Evolutionary conservation across 257 asterid species (phyloP), one percentile per base, ranked within the genome.

Genomic region (Lithospermum erythrorhizon): DNA sequence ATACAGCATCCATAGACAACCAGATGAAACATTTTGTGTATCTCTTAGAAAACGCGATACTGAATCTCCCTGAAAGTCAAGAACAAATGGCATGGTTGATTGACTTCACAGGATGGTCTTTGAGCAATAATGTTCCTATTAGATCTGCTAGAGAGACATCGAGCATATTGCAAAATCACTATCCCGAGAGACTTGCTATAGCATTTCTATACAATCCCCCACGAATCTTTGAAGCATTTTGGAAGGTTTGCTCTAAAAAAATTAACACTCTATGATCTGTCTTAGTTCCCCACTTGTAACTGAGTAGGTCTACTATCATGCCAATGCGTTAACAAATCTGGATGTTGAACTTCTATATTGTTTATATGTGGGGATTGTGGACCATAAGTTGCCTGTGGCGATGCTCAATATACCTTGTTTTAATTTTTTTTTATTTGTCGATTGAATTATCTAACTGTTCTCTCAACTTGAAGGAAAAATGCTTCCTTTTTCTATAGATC

Each of bases 51-150:
- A 91, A 91, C 63, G 95, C 98, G 17, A 79, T 88, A 66, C 86
- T 86, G 57, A 91, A 88, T 79, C 98, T 88, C 69, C 95, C 95
- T 6, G 94, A 84, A 82, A 97, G 82, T 25, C 95, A 91, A 72
- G 94, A 84, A 59, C 95, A 91, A 73, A 86, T 88, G 95, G 81
- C 94, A 14, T 91, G 98, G 98, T 69, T 91, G 58, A 88, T 91
- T 63, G 97, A 91, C 79, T 91, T 88, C 79, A 75, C 95, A 3
- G 94, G 95, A 41, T 91, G 90, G 95, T 88, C 97, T 60, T 21
- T 88, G 51, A 86, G 73, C 81, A 84, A 66, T 60, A 88, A 78
- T 32, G 93, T 91, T 61, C 90, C 98, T 6, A 70, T 86, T 65
- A 91, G 84, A 79, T 78, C 95, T 73, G 93, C 97, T 41, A 75